Conservation (phyloP, 768 basidiomycete genomes). For the Suillus hirtellus region DNA sequence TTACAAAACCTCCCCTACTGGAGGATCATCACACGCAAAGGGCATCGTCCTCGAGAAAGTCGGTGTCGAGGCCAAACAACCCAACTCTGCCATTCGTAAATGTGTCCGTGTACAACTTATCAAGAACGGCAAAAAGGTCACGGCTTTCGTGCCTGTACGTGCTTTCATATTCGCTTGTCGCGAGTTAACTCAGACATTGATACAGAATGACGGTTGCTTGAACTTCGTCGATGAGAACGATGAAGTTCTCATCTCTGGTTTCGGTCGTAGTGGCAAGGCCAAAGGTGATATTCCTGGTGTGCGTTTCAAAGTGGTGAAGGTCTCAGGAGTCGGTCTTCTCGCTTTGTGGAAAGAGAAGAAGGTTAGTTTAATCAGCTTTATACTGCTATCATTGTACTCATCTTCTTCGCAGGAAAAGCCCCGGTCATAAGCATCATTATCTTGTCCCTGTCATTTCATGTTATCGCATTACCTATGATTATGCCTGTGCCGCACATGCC, state of each 20-base stretch:
- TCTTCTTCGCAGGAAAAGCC: constrained; percentile 63
- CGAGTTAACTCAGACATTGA: constrained; percentile 9
- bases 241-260: constrained; percentile 99
- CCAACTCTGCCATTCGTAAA: constrained; percentile 99
- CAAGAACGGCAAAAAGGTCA: constrained; percentile 99
- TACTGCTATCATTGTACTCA: constrained; percentile 1
- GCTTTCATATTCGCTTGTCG: not conserved
- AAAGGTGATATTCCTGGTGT: constrained; percentile 99
- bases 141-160: constrained; percentile 97
- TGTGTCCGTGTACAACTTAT: constrained; percentile 99
- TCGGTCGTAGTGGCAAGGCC: constrained; percentile 99
- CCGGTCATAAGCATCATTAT: constrained; percentile 45
- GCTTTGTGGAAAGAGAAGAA: constrained; percentile 99
- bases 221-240: constrained; percentile 99
- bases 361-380: constrained; percentile 45
- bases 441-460: constrained; percentile 14
- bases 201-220: constrained; percentile 91
- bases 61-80: constrained; percentile 99
- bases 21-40: constrained; percentile 99
- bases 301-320: constrained; percentile 99
- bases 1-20: constrained; percentile 99
- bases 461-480: constrained; percentile 21
- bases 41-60: constrained; percentile 99
- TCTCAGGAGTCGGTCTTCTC: constrained; percentile 97
- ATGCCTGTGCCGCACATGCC: constrained; percentile 30